Evolutionary conservation across 768 basidiomycete species (phyloP), one percentile per base, ranked within the genome.

Genomic region (Boletus rubescentipes): DNA sequence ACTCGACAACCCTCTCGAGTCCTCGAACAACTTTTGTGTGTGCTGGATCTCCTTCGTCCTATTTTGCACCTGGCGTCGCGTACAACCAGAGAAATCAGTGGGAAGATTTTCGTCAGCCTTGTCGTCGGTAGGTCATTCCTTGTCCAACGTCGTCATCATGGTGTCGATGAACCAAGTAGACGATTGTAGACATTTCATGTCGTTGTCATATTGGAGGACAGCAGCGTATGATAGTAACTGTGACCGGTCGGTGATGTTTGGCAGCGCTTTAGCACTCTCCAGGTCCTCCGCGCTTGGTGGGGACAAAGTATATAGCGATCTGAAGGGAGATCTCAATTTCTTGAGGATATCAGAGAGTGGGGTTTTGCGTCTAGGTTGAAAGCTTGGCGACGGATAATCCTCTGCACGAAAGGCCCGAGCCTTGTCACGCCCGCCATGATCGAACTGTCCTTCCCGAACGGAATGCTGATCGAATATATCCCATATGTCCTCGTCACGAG

Each of bases 351-450:
- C 3, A 5, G 2, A n/a, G 21, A 50, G 49, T 14, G 49, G 49
- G 2, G 49, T 42, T 12, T n/a, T 26, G 26, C 3, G 26, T 1
- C 4, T 15, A n/a, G 36, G 36, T 6, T 37, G 7, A 11, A 37
- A 37, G 3, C 3, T 37, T 7, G 26, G 26, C 26, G 36, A 37
- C 36, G 36, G 36, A 37, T 37, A 37, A 6, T 15, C 2, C 1
- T 11, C 14, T 12, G 3, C 4, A 1, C 14, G 0, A 5, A 49
- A 21, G 0, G 14, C 2, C 3, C 5, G 2, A 2, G 2, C 1
- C 47, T 39, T 49, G 20, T 5, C 4, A 18, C 20, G 0, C 29
- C 47, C 47, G 7, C 38, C 47, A n/a, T n/a, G n/a, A n/a, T n/a
- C n/a, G n/a, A n/a, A 2, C 5, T 29, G 10, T 2, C 31, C 32